Evolutionary conservation across 2,329 filamentous ascomycete genomes (phyloP).

Genomic region (Metarhizium sp.): DNA sequence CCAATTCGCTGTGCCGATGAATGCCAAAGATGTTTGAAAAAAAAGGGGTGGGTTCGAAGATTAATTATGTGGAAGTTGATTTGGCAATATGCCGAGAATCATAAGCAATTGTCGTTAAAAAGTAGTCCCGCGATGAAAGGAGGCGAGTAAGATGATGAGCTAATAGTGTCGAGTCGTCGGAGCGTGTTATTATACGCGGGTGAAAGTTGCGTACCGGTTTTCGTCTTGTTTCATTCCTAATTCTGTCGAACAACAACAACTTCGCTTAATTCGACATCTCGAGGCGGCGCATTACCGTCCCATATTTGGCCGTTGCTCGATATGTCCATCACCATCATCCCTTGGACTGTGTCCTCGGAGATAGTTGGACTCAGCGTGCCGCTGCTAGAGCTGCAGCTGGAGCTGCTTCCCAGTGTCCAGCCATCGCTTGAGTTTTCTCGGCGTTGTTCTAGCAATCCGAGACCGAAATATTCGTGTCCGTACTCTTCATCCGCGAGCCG

Average conservation of each 20-base stretch:
- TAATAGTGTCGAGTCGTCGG: not conserved
- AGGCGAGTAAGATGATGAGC: slow-evolving; percentile 6
- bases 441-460: slow-evolving; percentile 34
- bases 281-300: slow-evolving; percentile 25
- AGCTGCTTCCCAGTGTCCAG: slow-evolving; percentile 83
- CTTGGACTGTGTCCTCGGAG: slow-evolving; percentile 31
- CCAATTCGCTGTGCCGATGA: slow-evolving; percentile 31
- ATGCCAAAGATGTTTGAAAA: slow-evolving; percentile 26
- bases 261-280: slow-evolving; percentile 36
- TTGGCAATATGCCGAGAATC: slow-evolving; percentile 15
- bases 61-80: slow-evolving; percentile 13
- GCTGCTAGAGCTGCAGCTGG: slow-evolving; percentile 44
- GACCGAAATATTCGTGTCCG: slow-evolving; percentile 35
- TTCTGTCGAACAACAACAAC: slow-evolving; percentile 31
- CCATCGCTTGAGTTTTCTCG: slow-evolving; percentile 61
- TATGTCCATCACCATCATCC: slow-evolving; percentile 25
- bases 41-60: slow-evolving; percentile 20
- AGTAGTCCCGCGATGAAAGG: not conserved
- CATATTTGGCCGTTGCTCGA: slow-evolving; percentile 27
- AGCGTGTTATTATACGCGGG: not conserved
- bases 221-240: not conserved
- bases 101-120: slow-evolving; percentile 11
- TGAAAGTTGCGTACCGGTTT: not conserved
- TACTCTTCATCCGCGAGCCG: slow-evolving; percentile 35
- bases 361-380: slow-evolving; percentile 40